A percentile compares a stretch with the other conserved stretches of the same genome.
These are phyloP conservation scores for Plantago rigida DNA, from an alignment of 305 asterid genomes.

Conservation along the genomic window DNA sequence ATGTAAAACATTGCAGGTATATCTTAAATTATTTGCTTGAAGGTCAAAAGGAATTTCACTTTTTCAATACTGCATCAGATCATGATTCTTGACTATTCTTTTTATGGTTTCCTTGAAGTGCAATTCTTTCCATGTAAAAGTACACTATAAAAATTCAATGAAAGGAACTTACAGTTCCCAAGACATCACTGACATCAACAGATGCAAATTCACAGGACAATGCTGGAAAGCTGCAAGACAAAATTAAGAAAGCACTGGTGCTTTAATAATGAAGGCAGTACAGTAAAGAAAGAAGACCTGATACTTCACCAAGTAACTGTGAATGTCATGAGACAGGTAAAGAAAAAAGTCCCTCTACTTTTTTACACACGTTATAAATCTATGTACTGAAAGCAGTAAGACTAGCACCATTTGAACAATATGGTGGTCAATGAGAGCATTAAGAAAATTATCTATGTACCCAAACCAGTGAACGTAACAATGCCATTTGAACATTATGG, in stretches of 20 bases:
- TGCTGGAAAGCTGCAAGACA: constrained; percentile 65
- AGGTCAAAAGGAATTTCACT: not conserved
- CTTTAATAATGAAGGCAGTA: not conserved
- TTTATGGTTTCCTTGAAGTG: not conserved
- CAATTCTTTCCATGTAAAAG: not conserved
- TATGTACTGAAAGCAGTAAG: not conserved
- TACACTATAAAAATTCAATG: constrained; percentile 3
- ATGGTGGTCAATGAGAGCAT: not conserved
- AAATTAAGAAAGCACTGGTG: constrained; percentile 16
- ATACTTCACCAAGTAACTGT: no score
- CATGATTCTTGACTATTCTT: not conserved
- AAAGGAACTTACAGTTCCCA: constrained; percentile 69
- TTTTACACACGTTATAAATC: not conserved
- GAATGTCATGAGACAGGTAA: no score
- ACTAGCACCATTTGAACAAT: not conserved
- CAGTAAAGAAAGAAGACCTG: not conserved
- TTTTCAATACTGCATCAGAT: not conserved
- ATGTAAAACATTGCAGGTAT: no score
- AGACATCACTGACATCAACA: constrained; percentile 72
- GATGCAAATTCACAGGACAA: constrained; percentile 89
- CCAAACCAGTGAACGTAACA: not conserved
- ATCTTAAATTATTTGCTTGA: no score
- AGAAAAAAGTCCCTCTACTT: no score
- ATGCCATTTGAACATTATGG: not conserved
- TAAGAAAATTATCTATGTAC: not conserved